Evolutionary conservation across 768 basidiomycete species (phyloP), one percentile per base, ranked within the genome.

Genomic region (Terana coerulea): DNA sequence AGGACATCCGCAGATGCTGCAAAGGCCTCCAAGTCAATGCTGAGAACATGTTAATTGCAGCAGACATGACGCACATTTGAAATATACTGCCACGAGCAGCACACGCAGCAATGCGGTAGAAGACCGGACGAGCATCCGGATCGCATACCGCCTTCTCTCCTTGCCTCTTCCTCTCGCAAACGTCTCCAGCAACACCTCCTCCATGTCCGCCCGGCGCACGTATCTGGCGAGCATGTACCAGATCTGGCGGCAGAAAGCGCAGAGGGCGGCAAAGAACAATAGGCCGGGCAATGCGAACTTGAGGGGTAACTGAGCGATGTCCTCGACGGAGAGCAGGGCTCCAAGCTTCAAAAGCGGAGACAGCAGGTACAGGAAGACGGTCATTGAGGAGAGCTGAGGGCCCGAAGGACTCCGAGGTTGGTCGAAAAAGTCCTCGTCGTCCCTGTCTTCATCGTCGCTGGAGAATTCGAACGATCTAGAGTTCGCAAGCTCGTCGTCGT

Each of bases 221-320:
- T 90, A 87, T 28, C 83, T 75, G 39, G 83, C 80, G n/a, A 90
- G 76, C 73, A 88, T 78, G 68, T 86, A 88, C 82, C 84, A 86
- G 43, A 90, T 68, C 57, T 87, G 85, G 45, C 84, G 71, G 33
- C 81, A 74, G 55, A 86, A 79, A 28, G 75, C 76, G 6, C 86
- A 76, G 12, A 85, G 67, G 30, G 74, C 57, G n/a, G 82, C 81
- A 51, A 81, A 81, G 25, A 75, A 58, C 28, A 81, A 40, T 2
- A 88, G 64, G 1, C 71, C 66, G 25, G 79, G 68, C 25, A 88
- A 67, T 3, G 75, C 72, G 25, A 75, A 70, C 59, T 75, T 73
- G 34, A 84, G 67, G 3, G 82, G 72, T n/a, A 65, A 56, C 21
- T n/a, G 19, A 41, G 75, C 60, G 31, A 67, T 66, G 5, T 73